Conservation (phyloP, 2,329 filamentous ascomycete species). For the Cylindrodendrum hubeiense region DNA sequence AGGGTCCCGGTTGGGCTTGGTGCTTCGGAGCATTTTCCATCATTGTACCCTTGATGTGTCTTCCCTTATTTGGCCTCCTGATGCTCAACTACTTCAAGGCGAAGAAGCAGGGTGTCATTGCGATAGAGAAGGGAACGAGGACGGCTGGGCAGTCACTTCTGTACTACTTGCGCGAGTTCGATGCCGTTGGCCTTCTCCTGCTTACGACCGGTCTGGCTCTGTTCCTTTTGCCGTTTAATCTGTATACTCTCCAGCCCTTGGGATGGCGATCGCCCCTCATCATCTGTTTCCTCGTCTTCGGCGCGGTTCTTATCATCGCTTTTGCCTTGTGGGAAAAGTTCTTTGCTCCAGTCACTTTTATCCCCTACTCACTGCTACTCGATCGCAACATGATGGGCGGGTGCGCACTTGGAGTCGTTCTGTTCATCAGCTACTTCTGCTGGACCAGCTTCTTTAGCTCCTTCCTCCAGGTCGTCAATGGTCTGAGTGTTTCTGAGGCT, state of each 20-base stretch:
- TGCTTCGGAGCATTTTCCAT: conserved; percentile 69
- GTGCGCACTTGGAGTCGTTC: conserved; percentile 38
- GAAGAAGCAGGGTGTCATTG: conserved; percentile 32
- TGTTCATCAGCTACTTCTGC: conserved; percentile 47
- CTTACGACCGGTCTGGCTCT: conserved; percentile 61
- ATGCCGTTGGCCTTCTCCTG: conserved; percentile 61
- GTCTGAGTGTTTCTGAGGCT: conserved; percentile 42
- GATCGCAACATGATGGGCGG: conserved; percentile 42
- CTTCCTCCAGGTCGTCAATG: conserved; percentile 54
- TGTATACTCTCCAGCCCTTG: conserved; percentile 57
- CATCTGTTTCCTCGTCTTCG: conserved; percentile 63
- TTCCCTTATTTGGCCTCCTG: conserved; percentile 40
- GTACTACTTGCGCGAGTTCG: conserved; percentile 42
- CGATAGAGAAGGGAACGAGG: neutral
- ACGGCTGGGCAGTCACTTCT: conserved; percentile 54
- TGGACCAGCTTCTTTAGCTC: conserved; percentile 58
- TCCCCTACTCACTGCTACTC: conserved; percentile 56
- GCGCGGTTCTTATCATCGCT: conserved; percentile 61
- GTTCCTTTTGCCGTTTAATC: conserved; percentile 69
- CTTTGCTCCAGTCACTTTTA: conserved; percentile 60
- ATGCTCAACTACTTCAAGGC: conserved; percentile 38
- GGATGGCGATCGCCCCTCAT: conserved; percentile 58
- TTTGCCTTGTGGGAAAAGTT: conserved; percentile 62
- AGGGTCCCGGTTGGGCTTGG: conserved; percentile 46
- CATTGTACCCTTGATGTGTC: conserved; percentile 61